Conservation (phyloP, 108 stramenopile genomes). For the Nitzschia sp. region DNA sequence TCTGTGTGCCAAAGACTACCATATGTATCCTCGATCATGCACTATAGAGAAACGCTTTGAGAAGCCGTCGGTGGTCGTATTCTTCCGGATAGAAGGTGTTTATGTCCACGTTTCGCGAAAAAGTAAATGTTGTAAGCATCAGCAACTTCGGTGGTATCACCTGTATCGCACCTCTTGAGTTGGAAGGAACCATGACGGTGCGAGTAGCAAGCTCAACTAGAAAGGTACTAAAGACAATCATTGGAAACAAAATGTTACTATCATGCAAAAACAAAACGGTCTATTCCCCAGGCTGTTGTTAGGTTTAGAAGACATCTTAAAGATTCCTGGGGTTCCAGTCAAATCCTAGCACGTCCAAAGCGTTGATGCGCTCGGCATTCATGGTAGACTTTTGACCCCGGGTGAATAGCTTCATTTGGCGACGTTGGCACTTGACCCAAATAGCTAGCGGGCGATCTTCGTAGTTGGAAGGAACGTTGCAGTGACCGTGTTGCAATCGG, state of each 20-base stretch:
- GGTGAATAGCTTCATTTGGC: constrained; percentile 37
- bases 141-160: too few species aligned
- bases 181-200: too few species aligned
- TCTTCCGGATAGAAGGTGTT: too few species aligned
- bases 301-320: neutral
- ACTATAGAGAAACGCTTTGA: too few species aligned
- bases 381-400: constrained; percentile 7
- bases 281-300: neutral
- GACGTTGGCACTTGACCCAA: constrained; percentile 46
- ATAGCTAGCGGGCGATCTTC: constrained; percentile 37
- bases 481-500: constrained; percentile 38
- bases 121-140: too few species aligned
- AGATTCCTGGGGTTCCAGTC: constrained; percentile 19
- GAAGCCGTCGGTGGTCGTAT: too few species aligned
- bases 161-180: too few species aligned
- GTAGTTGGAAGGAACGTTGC: constrained; percentile 41
- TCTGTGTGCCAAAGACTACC: too few species aligned
- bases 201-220: neutral
- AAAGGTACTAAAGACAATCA: neutral
- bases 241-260: neutral
- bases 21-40: too few species aligned
- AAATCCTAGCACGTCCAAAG: constrained; percentile 12
- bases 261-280: neutral
- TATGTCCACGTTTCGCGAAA: too few species aligned
- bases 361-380: neutral